Evolutionary conservation across 371 early-diverging fungal species (phyloP), one percentile per base, ranked within the genome.

Genomic region (Blastocladiella emersonii): DNA sequence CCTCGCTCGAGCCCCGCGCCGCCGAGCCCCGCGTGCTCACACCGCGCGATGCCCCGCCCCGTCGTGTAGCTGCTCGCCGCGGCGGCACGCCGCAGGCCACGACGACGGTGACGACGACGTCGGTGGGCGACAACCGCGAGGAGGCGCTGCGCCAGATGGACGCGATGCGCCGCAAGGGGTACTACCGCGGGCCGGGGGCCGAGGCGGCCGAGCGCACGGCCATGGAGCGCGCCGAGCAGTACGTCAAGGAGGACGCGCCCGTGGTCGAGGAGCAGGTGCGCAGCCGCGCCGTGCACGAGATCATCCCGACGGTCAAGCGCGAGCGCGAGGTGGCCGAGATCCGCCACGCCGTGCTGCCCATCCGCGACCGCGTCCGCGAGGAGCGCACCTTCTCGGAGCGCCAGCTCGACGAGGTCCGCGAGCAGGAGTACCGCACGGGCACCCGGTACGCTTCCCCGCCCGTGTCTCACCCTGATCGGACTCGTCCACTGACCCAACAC

Each of bases 141-240:
- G 41, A 41, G 19, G 41, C 41, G 19, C 13, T 41, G 13, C 41
- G 41, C 19, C 19, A 41, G 41, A 13, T 41, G 3, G 41, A 41
- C 19, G 41, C 41, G 2, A 13, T 41, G 41, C 41, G 41, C 15
- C 41, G 41, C 19, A 13, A 21, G 19, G 48, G 48, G n/a, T 48
- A n/a, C 48, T 48, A 48, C 48, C 48, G 48, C 25, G 48, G 48
- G 10, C 48, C 48, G n/a, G 48, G 48, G 23, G n/a, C 23, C 23
- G 48, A 48, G 8, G 23, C 23, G 23, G 48, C 48, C 48, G 48
- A 21, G 10, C 48, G 48, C 48, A 23, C 48, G 8, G 21, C 19
- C 23, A 23, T n/a, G 21, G 48, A n/a, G n/a, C n/a, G 21, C n/a
- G 48, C 25, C 25, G 48, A 48, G 7, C n/a, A 48, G 48, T 86